Evolutionary conservation across 2,329 filamentous ascomycete species (phyloP).

Genomic region (Akanthomyces muscarius): DNA sequence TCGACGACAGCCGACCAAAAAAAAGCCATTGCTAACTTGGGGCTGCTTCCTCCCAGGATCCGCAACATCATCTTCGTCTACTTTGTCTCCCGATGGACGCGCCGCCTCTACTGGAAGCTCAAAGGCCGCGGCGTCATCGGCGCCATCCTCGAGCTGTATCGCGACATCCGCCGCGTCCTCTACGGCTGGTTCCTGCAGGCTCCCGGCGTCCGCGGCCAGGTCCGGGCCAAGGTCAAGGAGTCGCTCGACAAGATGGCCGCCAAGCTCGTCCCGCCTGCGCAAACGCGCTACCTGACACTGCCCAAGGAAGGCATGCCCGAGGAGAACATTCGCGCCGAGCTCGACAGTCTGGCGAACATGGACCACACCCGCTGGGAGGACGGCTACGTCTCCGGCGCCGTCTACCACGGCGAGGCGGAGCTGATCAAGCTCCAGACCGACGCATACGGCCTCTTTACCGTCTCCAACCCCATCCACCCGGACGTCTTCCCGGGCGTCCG

Average conservation of each 20-base stretch:
- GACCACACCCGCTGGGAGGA: constrained; percentile 97
- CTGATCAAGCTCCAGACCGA: constrained; percentile 83
- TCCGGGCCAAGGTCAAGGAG: constrained; percentile 78
- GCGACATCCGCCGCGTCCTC: constrained; percentile 63
- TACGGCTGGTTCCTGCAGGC: constrained; percentile 84
- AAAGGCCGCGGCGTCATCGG: constrained; percentile 85
- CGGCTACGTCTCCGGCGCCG: constrained; percentile 86
- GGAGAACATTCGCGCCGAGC: constrained; percentile 74
- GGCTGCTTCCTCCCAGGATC: constrained; percentile 46
- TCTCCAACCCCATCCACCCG: constrained; percentile 93
- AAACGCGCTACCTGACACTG: constrained; percentile 69
- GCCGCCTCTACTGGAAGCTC: constrained; percentile 76
- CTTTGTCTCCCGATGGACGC: constrained; percentile 79
- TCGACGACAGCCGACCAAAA: not conserved
- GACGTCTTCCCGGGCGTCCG: constrained; percentile 96
- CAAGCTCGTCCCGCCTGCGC: constrained; percentile 73
- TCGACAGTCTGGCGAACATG: constrained; percentile 75
- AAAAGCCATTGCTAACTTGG: constrained; percentile 4
- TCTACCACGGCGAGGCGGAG: constrained; percentile 88
- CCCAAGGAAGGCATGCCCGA: constrained; percentile 80
- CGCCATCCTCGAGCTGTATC: constrained; percentile 70
- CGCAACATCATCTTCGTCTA: constrained; percentile 86
- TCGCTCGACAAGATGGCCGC: constrained; percentile 74
- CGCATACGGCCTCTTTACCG: constrained; percentile 90
- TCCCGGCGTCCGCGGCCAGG: constrained; percentile 80